phyloP scores from a whole-genome alignment of 805 yeast species.

The Metschnikowia kofuensis region DNA sequence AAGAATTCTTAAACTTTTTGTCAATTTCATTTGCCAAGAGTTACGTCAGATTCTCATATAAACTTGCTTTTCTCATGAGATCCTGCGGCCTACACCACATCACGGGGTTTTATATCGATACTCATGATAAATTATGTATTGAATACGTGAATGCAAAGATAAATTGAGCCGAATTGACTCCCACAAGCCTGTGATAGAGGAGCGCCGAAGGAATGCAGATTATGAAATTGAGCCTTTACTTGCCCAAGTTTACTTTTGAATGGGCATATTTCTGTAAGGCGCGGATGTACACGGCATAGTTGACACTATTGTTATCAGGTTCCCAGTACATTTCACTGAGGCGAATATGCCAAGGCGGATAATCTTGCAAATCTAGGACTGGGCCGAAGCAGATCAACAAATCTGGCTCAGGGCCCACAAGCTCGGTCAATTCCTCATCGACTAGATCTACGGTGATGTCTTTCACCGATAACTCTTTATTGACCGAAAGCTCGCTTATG shows the following conservation, averaged over 20 bases:
- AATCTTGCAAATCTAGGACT: slow-evolving; percentile 84
- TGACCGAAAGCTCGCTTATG: slow-evolving; percentile 69
- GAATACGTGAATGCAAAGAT: background rate
- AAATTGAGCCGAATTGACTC: background rate
- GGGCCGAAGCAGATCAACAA: slow-evolving; percentile 82
- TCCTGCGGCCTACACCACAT: background rate
- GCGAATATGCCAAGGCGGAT: slow-evolving; percentile 97
- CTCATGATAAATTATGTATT: background rate
- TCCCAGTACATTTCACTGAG: slow-evolving; percentile 90
- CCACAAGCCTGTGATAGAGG: background rate
- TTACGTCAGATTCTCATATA: no score
- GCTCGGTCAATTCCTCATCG: slow-evolving; percentile 66
- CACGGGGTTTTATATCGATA: no score
- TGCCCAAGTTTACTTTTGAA: slow-evolving; percentile 87
- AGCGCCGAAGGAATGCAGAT: slow-evolving; percentile 9
- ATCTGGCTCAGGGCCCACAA: slow-evolving; percentile 93
- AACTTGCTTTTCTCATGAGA: background rate
- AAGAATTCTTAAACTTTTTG: no score
- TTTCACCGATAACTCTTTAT: slow-evolving; percentile 54
- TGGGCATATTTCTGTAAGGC: slow-evolving; percentile 72
- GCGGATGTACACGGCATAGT: slow-evolving; percentile 78
- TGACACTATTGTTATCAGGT: slow-evolving; percentile 75
- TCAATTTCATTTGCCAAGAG: no score
- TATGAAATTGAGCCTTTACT: slow-evolving; percentile 33
- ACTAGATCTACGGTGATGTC: slow-evolving; percentile 76